Evolutionary conservation across 1,139 yeast genomes (phyloP).

Genomic region (Pichia sp.): DNA sequence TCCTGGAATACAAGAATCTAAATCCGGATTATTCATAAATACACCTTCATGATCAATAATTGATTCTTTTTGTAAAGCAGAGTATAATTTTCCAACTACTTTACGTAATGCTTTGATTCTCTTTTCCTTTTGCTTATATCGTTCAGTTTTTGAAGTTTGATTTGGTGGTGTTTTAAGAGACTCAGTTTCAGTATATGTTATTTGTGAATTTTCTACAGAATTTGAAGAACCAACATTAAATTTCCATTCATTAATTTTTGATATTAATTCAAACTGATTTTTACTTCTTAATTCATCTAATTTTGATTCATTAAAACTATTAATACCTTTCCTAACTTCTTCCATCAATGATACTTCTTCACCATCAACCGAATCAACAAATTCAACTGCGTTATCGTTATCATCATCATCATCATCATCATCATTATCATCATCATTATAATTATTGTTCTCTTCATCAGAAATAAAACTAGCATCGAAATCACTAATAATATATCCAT

Average conservation of each 20-base stretch:
- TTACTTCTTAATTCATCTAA: background rate
- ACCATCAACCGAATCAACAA: constrained; percentile 2
- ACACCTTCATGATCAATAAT: constrained; percentile 15
- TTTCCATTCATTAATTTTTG: constrained; percentile 12
- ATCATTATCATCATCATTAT: constrained; percentile 1
- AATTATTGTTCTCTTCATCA: background rate
- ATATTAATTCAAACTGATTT: constrained; percentile 9
- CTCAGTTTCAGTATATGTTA: background rate
- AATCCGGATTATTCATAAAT: constrained; percentile 25
- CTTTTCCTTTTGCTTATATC: background rate
- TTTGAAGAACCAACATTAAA: background rate
- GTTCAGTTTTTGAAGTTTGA: background rate
- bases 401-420: background rate
- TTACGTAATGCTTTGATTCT: constrained; percentile 1
- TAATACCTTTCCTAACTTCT: constrained; percentile 6
- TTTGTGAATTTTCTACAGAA: background rate
- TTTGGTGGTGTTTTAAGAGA: background rate
- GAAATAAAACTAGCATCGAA: constrained; percentile 1
- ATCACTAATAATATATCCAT: constrained; percentile 8
- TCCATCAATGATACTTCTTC: constrained; percentile 8
- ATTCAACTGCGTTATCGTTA: constrained; percentile 1
- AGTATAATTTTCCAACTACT: constrained; percentile 2
- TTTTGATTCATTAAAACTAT: background rate
- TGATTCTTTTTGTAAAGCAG: constrained; percentile 7
- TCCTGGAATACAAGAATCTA: constrained; percentile 27